Evolutionary conservation across 192 early-diverging fungal species (phyloP), one percentile per base, ranked within the genome.

Genomic region (Diversispora eburnea): DNA sequence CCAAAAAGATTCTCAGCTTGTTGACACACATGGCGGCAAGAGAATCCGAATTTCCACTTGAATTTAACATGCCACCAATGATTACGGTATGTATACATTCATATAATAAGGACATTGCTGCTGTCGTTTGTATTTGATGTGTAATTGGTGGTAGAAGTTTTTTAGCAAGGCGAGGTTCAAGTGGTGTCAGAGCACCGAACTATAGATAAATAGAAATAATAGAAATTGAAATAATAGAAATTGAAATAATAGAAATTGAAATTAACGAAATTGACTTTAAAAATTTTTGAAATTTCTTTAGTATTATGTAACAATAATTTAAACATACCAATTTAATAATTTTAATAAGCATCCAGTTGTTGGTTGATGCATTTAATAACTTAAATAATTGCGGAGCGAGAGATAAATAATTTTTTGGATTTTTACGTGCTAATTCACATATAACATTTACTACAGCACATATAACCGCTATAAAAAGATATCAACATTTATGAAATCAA

Each of bases 291-390:
- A 9, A 39, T 20, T 9, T 52, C 10, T 33, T 43, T 8, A 33
- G 2, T 33, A 2, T 33, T 33, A 33, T 33, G 25, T 33, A 33
- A 33, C 25, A 33, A 33, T 33, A 33, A 33, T 33, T 33, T 33
- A 33, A 15, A 72, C 73, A 70, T 85, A 93, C 93, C 79, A 99
- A 83, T 80, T 99, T 99, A 76, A 98, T 93, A 51, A 99, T 95
- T 77, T 99, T 99, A 81, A 99, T 99, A n/a, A 96, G 89, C 91
- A 98, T 96, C 98, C 98, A 99, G 77, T 98, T 99, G 82, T 99
- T 98, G 15, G 87, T 85, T 4, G 91, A 91, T n/a, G 89, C 89
- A 7, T 90, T 97, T 57, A 99, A 77, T 58, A 98, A 84, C 5
- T 90, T 92, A 78, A 95, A 99, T 3, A 99, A 85, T 66, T 95